These are phyloP conservation scores for Trifolium pratense DNA, from an alignment of 306 rosid species.

Conservation along the genomic window DNA sequence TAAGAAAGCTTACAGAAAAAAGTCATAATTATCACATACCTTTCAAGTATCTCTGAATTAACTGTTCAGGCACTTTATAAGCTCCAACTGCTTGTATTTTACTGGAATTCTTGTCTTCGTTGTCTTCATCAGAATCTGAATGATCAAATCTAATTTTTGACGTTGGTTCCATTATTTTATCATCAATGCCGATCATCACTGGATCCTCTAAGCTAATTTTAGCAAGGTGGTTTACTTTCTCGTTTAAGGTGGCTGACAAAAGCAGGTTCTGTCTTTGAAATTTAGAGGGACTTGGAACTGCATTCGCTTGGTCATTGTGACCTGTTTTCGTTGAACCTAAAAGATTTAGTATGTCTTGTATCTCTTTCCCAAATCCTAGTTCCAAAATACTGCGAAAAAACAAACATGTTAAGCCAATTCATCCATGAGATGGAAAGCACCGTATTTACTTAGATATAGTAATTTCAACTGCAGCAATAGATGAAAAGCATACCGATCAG, in stretches of 20 bases:
- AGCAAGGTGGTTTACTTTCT: slow-evolving; percentile 86
- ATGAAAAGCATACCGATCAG: slow-evolving; percentile 71
- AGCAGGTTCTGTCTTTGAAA: slow-evolving; percentile 82
- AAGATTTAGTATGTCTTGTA: slow-evolving; percentile 73
- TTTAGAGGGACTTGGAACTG: slow-evolving; percentile 43
- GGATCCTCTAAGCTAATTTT: slow-evolving; percentile 90
- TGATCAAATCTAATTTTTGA: slow-evolving; percentile 45
- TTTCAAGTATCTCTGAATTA: slow-evolving; percentile 78
- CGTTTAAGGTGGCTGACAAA: slow-evolving; percentile 91
- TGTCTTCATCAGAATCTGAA: slow-evolving; percentile 56
- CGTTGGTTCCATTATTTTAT: slow-evolving; percentile 46
- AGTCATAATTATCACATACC: slow-evolving; percentile 55
- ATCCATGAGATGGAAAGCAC: slow-evolving; percentile 10
- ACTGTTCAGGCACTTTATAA: slow-evolving; percentile 76
- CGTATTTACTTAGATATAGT: background rate
- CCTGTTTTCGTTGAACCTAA: slow-evolving; percentile 70
- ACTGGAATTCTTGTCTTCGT: slow-evolving; percentile 46
- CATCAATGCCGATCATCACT: slow-evolving; percentile 83
- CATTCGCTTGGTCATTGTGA: slow-evolving; percentile 46
- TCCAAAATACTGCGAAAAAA: slow-evolving; percentile 76
- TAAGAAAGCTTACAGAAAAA: slow-evolving; percentile 23
- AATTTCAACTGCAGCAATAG: slow-evolving; percentile 2
- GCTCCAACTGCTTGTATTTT: slow-evolving; percentile 55
- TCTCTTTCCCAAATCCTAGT: slow-evolving; percentile 93
- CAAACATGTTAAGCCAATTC: background rate